A percentile compares a stretch with the other conserved stretches of the same genome.
phyloP scores from a whole-genome alignment of 768 basidiomycete species.

The Dictyophora rubrovolvata region DNA sequence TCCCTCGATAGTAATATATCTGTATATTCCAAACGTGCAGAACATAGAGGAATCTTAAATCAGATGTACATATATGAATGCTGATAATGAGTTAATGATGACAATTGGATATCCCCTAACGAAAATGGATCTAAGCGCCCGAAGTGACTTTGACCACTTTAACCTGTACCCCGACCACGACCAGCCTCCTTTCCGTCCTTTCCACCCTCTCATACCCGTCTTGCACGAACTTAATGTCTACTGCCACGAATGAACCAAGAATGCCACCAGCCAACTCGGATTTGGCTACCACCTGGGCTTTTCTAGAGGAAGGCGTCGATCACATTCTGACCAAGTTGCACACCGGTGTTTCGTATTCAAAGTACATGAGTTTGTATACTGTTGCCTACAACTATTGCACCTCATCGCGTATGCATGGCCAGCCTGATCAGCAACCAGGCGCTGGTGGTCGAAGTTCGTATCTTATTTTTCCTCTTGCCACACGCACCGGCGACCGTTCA shows the following conservation, averaged over 20 bases:
- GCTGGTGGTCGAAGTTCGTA: constrained; percentile 8
- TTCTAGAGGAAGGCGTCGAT: constrained; percentile 68
- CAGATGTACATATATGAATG: too few relatives aligned
- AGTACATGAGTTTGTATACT: constrained; percentile 83
- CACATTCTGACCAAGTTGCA: constrained; percentile 89
- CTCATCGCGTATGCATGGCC: constrained; percentile 40
- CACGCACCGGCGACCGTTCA: too few relatives aligned
- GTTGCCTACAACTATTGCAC: constrained; percentile 98
- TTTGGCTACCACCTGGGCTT: constrained; percentile 77
- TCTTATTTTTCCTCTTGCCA: constrained; percentile 4
- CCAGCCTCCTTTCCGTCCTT: not conserved
- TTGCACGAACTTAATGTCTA: not conserved
- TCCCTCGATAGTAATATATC: too few relatives aligned
- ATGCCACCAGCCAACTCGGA: constrained; percentile 64
- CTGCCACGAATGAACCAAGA: constrained; percentile 14
- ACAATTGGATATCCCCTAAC: too few relatives aligned
- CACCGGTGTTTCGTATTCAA: constrained; percentile 81
- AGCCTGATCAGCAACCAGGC: constrained; percentile 24
- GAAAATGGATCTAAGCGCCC: too few relatives aligned
- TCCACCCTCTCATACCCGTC: not conserved
- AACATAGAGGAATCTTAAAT: too few relatives aligned
- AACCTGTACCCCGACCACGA: not conserved
- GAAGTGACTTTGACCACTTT: too few relatives aligned
- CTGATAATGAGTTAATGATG: too few relatives aligned
- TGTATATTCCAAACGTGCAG: too few relatives aligned